These are phyloP conservation scores for Oxyria digyna DNA, from an alignment of 148 eudicot species.

Conservation along the genomic window DNA sequence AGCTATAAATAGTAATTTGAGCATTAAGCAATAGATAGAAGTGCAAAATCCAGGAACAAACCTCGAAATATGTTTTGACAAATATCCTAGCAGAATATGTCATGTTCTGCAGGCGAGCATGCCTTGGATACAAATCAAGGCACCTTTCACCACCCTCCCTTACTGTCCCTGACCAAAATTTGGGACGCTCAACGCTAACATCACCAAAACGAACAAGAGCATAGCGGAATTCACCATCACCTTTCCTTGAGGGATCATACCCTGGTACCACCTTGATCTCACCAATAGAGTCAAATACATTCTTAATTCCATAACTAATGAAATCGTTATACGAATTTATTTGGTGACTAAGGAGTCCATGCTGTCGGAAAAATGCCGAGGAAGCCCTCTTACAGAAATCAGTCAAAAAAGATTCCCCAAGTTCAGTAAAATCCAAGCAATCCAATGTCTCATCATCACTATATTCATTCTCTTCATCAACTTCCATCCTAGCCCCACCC, in stretches of 20 bases:
- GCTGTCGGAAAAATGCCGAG: conserved; percentile 47
- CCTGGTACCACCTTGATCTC: conserved; percentile 68
- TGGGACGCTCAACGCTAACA: conserved; percentile 64
- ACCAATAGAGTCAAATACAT: conserved; percentile 49
- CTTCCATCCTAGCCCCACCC: conserved; percentile 30
- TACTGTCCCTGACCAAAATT: conserved; percentile 54
- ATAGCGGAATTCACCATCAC: conserved; percentile 61
- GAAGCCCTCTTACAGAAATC: conserved; percentile 64
- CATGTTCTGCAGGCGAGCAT: conserved; percentile 92
- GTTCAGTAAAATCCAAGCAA: conserved; percentile 19
- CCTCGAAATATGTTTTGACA: conserved; percentile 62
- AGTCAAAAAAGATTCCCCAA: conserved; percentile 40
- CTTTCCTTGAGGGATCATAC: conserved; percentile 75
- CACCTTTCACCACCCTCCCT: conserved; percentile 42
- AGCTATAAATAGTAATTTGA: neutral
- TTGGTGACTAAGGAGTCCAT: conserved; percentile 86
- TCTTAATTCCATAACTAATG: conserved; percentile 47
- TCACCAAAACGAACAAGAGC: conserved; percentile 64
- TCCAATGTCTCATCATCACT: conserved; percentile 22
- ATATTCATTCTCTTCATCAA: conserved; percentile 25
- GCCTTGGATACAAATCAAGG: conserved; percentile 55
- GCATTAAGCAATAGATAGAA: neutral
- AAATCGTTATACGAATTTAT: conserved; percentile 81
- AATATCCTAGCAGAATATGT: conserved; percentile 70
- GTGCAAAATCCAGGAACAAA: conserved; percentile 12